Percentiles rank a stretch among this genome's conserved stretches.
Conservation (phyloP, 805 yeast genomes). For the Nakazawaea populi region DNA sequence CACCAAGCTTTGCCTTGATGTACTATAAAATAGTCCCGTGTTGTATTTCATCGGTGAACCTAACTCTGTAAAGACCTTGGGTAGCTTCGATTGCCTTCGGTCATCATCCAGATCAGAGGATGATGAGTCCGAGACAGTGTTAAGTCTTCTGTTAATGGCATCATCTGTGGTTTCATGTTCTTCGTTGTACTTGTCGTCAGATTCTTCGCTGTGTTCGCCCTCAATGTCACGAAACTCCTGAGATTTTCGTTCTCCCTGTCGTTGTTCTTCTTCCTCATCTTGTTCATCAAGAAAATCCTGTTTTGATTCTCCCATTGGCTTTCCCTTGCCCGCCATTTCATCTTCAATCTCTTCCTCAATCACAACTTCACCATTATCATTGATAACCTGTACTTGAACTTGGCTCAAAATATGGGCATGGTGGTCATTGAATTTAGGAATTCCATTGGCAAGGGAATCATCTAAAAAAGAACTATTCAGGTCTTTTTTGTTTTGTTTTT, state of each 20-base stretch:
- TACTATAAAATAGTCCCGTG: conserved; percentile 9
- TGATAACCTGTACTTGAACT: conserved; percentile 4
- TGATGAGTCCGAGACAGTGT: conserved; percentile 6
- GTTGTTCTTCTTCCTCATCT: background rate
- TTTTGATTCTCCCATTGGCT: conserved; percentile 1
- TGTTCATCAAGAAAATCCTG: background rate
- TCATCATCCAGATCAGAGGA: conserved; percentile 1
- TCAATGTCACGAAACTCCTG: background rate
- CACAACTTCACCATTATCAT: background rate
- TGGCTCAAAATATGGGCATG: conserved; percentile 1
- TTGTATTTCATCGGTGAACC: conserved; percentile 6
- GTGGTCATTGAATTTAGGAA: background rate
- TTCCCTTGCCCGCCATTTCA: conserved; percentile 9
- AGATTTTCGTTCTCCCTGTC: background rate
- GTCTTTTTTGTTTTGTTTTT: background rate
- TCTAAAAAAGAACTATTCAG: conserved; percentile 6
- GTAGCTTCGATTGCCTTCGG: background rate
- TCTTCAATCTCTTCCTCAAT: conserved; percentile 7
- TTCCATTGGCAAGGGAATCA: conserved; percentile 9
- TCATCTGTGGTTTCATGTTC: conserved; percentile 1
- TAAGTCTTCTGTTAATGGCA: background rate
- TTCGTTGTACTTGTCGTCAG: background rate
- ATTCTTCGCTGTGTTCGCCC: background rate
- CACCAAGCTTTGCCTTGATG: background rate
- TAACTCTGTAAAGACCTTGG: background rate